Evolutionary conservation across 2,329 filamentous ascomycete genomes (phyloP).

Genomic region (Rhexocercosporidium sp.): DNA sequence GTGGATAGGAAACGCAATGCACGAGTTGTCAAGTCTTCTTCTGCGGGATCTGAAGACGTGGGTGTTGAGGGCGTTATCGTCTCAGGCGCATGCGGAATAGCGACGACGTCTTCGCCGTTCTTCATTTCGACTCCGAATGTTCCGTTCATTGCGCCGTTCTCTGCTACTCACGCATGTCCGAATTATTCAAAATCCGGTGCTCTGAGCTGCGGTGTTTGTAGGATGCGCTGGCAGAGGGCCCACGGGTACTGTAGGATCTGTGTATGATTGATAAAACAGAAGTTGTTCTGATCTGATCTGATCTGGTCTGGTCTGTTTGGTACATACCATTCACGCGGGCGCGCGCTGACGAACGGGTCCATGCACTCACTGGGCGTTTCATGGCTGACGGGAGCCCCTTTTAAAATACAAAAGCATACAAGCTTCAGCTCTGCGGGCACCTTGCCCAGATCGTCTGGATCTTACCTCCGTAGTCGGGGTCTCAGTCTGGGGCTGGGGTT

Average conservation of each 20-base stretch:
- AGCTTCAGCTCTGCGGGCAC: not conserved
- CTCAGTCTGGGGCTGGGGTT: not conserved
- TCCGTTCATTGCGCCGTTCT: conserved; percentile 38
- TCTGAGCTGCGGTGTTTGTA: not conserved
- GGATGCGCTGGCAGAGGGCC: not conserved
- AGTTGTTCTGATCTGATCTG: not conserved
- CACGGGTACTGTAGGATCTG: too few species aligned
- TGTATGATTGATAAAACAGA: not conserved
- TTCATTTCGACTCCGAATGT: conserved; percentile 28
- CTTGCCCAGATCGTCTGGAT: not conserved
- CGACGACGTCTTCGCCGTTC: conserved; percentile 24
- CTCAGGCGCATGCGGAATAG: conserved; percentile 23
- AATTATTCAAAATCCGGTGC: not conserved
- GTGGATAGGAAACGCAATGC: conserved; percentile 74
- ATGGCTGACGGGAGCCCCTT: not conserved
- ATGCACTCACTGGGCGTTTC: conserved; percentile 13
- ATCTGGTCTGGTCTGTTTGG: not conserved
- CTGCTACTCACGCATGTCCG: conserved; percentile 36
- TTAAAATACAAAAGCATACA: not conserved
- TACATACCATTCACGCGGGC: too few species aligned
- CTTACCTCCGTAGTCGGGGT: too few species aligned
- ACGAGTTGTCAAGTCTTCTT: conserved; percentile 48
- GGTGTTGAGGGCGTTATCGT: conserved; percentile 16
- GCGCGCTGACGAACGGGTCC: not conserved
- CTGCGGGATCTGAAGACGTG: conserved; percentile 3